Evolutionary conservation across 169 alveolate genomes (phyloP).

Genomic region (Perkinsus olseni): DNA sequence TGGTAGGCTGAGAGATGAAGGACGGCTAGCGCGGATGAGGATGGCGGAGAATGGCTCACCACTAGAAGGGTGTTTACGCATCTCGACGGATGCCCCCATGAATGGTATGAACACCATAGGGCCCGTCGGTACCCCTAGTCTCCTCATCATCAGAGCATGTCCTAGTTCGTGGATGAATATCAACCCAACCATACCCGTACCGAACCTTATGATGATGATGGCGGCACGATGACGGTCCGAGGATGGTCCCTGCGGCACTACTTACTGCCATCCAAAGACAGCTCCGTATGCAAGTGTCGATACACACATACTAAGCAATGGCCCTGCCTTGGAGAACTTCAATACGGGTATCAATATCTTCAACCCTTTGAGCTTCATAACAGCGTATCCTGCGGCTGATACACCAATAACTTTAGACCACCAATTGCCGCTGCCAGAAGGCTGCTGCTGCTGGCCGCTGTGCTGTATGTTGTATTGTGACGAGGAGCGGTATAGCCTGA

Average conservation of each 20-base stretch:
- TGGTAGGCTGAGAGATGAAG: neutral
- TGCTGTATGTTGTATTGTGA: neutral
- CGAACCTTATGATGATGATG: neutral
- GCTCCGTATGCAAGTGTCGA: neutral
- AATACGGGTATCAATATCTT: neutral
- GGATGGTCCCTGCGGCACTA: neutral
- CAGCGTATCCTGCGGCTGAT: slow-evolving; percentile 13
- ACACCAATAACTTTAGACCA: slow-evolving; percentile 6
- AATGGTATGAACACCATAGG: slow-evolving; percentile 14
- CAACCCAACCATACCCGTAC: neutral
- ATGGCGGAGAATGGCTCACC: neutral
- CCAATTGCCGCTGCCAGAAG: neutral
- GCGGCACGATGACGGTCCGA: neutral
- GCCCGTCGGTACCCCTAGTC: slow-evolving; percentile 5
- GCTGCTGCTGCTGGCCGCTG: neutral
- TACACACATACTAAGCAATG: neutral
- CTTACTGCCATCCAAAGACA: slow-evolving; percentile 16
- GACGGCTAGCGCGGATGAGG: neutral
- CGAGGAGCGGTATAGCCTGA: neutral
- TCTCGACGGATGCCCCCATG: slow-evolving; percentile 15
- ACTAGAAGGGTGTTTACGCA: neutral
- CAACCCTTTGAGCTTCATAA: neutral
- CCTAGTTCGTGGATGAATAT: slow-evolving; percentile 15
- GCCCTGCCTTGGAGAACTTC: slow-evolving; percentile 9
- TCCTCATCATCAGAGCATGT: slow-evolving; percentile 13